Evolutionary conservation across 176 grass and related monocot genomes (phyloP).

Genomic region (Avena insularis): DNA sequence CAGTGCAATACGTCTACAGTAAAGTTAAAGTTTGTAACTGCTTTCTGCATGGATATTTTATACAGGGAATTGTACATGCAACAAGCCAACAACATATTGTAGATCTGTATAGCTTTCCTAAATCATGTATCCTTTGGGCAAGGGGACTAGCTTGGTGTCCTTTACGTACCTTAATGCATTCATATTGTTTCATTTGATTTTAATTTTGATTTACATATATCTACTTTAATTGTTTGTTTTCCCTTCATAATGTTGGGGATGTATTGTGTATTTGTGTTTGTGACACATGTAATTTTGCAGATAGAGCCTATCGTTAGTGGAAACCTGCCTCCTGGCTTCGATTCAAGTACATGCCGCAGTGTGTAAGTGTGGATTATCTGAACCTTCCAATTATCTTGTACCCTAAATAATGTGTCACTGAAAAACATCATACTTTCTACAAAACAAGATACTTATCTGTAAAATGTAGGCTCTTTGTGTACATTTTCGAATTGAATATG

Average conservation of each 20-base stretch:
- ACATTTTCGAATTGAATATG: constrained; percentile 15
- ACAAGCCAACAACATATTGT: background rate
- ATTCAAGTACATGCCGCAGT: constrained; percentile 95
- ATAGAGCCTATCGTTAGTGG: constrained; percentile 95
- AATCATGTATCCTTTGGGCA: background rate
- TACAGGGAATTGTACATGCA: background rate
- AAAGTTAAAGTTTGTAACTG: constrained; percentile 7
- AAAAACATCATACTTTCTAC: constrained; percentile 9
- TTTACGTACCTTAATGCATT: constrained; percentile 24
- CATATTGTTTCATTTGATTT: background rate
- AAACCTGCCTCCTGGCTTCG: constrained; percentile 98
- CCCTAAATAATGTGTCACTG: background rate
- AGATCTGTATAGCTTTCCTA: constrained; percentile 3
- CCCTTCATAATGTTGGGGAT: constrained; percentile 20
- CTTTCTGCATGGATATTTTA: background rate
- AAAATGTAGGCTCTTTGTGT: background rate
- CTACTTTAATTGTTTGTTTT: constrained; percentile 35
- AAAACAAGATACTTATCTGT: constrained; percentile 7
- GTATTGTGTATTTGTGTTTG: constrained; percentile 29
- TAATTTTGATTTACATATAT: constrained; percentile 10
- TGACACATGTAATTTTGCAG: constrained; percentile 70
- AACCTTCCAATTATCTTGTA: constrained; percentile 36
- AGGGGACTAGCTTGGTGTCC: background rate
- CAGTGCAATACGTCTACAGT: background rate
- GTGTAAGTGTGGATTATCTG: constrained; percentile 77